Evolutionary conservation across 768 basidiomycete genomes (phyloP), one percentile per base, ranked within the genome.

Genomic region (Mycena capillaripes): DNA sequence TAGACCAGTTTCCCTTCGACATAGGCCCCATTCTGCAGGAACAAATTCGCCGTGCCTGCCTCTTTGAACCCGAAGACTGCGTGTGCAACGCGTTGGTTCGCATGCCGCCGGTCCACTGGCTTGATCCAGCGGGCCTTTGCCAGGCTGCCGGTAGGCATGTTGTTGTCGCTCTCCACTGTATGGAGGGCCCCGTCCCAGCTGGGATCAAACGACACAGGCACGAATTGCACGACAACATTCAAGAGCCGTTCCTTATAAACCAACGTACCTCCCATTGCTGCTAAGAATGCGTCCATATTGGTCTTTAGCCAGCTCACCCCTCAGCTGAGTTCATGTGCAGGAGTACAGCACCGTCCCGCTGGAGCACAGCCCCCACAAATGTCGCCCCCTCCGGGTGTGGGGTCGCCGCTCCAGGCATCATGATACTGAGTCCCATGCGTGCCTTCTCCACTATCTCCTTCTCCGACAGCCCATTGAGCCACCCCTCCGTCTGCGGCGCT

Each of bases 301-400:
- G 23, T 17, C 17, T 52, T 52, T 10, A 52, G 25, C 50, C 50
- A 52, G 14, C 5, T 29, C 7, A 27, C 50, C 4, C 25, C 50
- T 2, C 27, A 2, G 50, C 29, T 3, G 36, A 14, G 56, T 58
- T 58, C 59, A 44, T 34, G 34, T 97, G n/a, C n/a, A n/a, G n/a
- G n/a, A n/a, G n/a, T n/a, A n/a, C n/a, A n/a, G n/a, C n/a, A n/a
- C n/a, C n/a, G 97, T 84, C 16, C 16, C 42, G 42, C 17, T 42
- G 42, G 4, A 42, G 4, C 4, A 4, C 17, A 19, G 42, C 42
- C 17, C 42, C 42, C 9, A 42, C 42, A 16, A 42, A 42, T 19
- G 4, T 42, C 42, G 42, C n/a, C n/a, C n/a, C 42, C 4, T 42
- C 17, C 16, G 42, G 12, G 4, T 7, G 42, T 12, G 42, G 17